phyloP scores from a whole-genome alignment of 768 basidiomycete genomes.

The Butyriboletus loyo region DNA sequence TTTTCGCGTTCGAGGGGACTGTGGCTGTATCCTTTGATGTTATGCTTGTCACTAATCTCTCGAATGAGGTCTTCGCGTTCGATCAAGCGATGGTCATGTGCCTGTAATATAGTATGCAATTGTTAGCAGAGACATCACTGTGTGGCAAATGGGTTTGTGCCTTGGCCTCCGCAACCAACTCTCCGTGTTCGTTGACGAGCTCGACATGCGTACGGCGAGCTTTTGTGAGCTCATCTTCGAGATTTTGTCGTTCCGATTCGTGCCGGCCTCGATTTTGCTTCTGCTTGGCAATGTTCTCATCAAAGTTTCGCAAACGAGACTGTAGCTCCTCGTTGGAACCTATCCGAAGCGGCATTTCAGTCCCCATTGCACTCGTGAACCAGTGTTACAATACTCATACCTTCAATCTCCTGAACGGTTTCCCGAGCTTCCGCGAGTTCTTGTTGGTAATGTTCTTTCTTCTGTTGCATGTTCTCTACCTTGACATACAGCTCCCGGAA shows the following conservation, averaged over 20 bases:
- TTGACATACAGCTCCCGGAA: slow-evolving; percentile 83
- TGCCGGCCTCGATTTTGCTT: slow-evolving; percentile 47
- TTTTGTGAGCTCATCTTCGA: slow-evolving; percentile 56
- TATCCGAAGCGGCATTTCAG: slow-evolving; percentile 23
- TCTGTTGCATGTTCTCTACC: slow-evolving; percentile 59
- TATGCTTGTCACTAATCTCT: slow-evolving; percentile 61
- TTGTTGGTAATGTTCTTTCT: slow-evolving; percentile 55
- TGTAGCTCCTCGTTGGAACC: slow-evolving; percentile 74
- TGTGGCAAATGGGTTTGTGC: slow-evolving; percentile 33
- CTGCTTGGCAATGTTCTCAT: slow-evolving; percentile 51
- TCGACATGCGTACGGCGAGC: slow-evolving; percentile 53
- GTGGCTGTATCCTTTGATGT: slow-evolving; percentile 71
- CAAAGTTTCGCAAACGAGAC: slow-evolving; percentile 53
- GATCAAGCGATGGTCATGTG: slow-evolving; percentile 64
- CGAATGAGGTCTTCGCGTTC: slow-evolving; percentile 75
- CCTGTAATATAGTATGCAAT: slow-evolving; percentile 38
- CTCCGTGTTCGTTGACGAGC: slow-evolving; percentile 61
- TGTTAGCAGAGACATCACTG: background rate
- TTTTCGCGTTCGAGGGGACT: slow-evolving; percentile 69
- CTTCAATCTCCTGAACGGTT: slow-evolving; percentile 64
- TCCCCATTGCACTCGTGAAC: background rate
- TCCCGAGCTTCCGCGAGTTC: slow-evolving; percentile 62
- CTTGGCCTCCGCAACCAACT: slow-evolving; percentile 70
- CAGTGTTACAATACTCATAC: slow-evolving; percentile 28
- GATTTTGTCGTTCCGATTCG: slow-evolving; percentile 52